Percentiles rank a stretch among this genome's conserved stretches.
phyloP scores from a whole-genome alignment of 2,329 filamentous ascomycete genomes.

The Tolypocladium capitatum region DNA sequence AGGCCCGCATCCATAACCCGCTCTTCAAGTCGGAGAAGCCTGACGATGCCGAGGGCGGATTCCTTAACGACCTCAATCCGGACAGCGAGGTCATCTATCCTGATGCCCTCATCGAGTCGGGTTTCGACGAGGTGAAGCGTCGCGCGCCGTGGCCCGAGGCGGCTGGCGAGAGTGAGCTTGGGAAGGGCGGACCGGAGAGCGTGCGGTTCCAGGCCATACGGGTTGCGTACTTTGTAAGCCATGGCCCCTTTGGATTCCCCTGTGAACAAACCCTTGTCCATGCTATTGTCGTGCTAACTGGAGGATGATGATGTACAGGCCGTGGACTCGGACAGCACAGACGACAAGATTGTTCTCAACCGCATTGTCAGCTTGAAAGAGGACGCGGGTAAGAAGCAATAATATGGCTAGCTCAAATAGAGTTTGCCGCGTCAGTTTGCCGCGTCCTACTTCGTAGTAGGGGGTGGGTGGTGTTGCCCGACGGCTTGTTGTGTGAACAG shows the following conservation, averaged over 20 bases:
- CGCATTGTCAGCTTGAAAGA: conserved; percentile 87
- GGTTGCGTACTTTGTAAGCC: conserved; percentile 60
- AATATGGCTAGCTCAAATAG: neutral
- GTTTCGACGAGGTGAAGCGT: conserved; percentile 62
- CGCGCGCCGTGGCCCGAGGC: conserved; percentile 73
- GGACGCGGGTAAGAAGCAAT: conserved; percentile 51
- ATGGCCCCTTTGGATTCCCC: neutral
- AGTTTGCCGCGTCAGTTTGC: too few species aligned
- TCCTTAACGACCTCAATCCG: conserved; percentile 72
- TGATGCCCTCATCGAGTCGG: conserved; percentile 68
- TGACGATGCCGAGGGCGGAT: conserved; percentile 62
- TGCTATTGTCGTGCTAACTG: neutral
- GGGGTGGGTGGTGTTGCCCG: too few species aligned
- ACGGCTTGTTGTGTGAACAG: too few species aligned
- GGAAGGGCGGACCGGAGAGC: conserved; percentile 56
- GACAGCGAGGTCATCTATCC: conserved; percentile 70
- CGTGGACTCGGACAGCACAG: conserved; percentile 65
- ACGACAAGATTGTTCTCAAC: conserved; percentile 76
- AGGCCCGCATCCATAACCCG: conserved; percentile 66
- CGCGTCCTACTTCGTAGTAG: too few species aligned
- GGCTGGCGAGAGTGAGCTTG: conserved; percentile 53
- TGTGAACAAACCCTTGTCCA: neutral
- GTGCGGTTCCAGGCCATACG: conserved; percentile 87
- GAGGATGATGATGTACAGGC: conserved; percentile 25
- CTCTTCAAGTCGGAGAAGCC: conserved; percentile 84